Evolutionary conservation across 2,329 filamentous ascomycete species (phyloP).

Genomic region (Fusarium avenaceum): DNA sequence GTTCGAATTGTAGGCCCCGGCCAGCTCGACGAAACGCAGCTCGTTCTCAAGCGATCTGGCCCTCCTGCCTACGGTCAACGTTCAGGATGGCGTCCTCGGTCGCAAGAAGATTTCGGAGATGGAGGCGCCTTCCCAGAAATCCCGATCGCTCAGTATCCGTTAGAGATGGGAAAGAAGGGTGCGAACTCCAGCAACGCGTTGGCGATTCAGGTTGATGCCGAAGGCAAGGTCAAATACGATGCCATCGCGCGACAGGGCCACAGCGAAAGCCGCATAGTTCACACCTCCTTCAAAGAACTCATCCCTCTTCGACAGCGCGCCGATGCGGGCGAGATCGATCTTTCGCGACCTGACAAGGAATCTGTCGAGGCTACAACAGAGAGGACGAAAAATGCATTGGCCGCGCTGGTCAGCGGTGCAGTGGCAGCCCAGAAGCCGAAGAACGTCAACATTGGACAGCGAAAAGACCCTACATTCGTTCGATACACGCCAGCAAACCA

Average conservation of each 20-base stretch:
- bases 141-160: conserved; percentile 92
- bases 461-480: conserved; percentile 91
- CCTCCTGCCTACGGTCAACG: conserved; percentile 91
- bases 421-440: conserved; percentile 96
- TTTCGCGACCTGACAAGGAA: conserved; percentile 87
- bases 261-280: conserved; percentile 84
- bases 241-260: conserved; percentile 94
- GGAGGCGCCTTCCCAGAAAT: conserved; percentile 97
- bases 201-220: conserved; percentile 89
- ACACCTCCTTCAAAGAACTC: conserved; percentile 95
- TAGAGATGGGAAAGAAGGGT: conserved; percentile 91
- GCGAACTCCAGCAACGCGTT: conserved; percentile 84
- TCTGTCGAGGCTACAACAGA: conserved; percentile 87
- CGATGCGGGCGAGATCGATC: conserved; percentile 89
- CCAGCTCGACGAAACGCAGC: conserved; percentile 85
- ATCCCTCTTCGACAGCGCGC: conserved; percentile 94
- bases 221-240: conserved; percentile 96
- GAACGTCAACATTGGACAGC: conserved; percentile 84
- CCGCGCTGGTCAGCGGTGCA: conserved; percentile 84
- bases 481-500: conserved; percentile 96
- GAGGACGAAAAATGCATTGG: conserved; percentile 88
- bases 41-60: conserved; percentile 85
- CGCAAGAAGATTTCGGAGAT: conserved; percentile 92
- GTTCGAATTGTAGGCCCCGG: conserved; percentile 84
- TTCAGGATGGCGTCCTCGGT: conserved; percentile 89